phyloP scores from a whole-genome alignment of 2,329 filamentous ascomycete species.

The Ophiostoma tasmaniense region DNA sequence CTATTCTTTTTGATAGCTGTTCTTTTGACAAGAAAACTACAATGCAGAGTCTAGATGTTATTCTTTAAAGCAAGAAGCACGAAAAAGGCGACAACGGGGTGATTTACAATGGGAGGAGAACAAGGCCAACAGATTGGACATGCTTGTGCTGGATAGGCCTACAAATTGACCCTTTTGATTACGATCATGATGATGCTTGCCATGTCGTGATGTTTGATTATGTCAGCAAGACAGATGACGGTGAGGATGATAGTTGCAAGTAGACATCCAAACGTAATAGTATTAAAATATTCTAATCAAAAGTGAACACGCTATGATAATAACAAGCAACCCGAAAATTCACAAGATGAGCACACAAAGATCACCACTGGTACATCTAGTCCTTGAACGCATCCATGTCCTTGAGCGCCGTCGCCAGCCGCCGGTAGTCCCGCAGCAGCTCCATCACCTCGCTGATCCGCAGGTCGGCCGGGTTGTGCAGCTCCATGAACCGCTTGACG shows the following conservation, averaged over 20 bases:
- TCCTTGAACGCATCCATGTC: slow-evolving; percentile 49
- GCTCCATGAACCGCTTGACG: slow-evolving; percentile 63
- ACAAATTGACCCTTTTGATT: neutral
- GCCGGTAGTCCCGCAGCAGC: slow-evolving; percentile 64
- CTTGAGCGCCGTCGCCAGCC: slow-evolving; percentile 57
- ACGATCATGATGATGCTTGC: neutral
- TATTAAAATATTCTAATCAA: neutral
- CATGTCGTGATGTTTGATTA: neutral
- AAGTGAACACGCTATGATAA: neutral
- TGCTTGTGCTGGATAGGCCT: neutral
- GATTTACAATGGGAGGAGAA: neutral
- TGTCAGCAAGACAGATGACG: neutral
- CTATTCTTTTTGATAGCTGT: neutral
- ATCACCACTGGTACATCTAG: neutral
- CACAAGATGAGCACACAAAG: neutral
- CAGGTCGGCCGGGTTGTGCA: slow-evolving; percentile 61
- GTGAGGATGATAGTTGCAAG: no score
- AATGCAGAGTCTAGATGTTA: neutral
- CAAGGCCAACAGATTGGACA: neutral
- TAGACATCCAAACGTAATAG: neutral
- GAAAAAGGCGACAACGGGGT: neutral
- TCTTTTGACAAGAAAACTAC: neutral
- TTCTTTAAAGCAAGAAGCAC: neutral
- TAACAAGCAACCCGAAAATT: neutral
- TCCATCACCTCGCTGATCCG: slow-evolving; percentile 65